A percentile compares a stretch with the other conserved stretches of the same genome.
phyloP scores from a whole-genome alignment of 768 basidiomycete species.

The Mycena venus region DNA sequence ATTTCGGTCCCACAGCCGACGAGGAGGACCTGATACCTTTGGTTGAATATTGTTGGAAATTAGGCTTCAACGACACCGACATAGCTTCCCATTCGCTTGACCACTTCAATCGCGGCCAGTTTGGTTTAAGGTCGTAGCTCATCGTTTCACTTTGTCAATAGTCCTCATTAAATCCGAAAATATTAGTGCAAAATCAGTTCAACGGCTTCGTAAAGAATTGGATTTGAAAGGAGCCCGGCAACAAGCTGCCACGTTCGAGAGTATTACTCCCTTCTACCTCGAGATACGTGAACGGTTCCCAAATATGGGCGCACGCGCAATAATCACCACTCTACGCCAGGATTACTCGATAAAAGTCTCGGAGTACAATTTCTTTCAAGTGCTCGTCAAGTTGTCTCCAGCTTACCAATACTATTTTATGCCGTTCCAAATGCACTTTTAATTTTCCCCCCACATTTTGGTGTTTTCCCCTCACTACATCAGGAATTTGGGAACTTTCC shows the following conservation, averaged over 20 bases:
- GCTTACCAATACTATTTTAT: too few relatives aligned
- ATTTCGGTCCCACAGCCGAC: neutral
- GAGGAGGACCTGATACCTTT: neutral
- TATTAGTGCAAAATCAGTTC: neutral
- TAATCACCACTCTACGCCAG: neutral
- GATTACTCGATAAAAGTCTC: neutral
- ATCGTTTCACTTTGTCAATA: too few relatives aligned
- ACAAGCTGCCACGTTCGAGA: neutral
- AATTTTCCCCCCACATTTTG: too few relatives aligned
- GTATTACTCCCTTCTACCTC: neutral
- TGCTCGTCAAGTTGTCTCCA: neutral
- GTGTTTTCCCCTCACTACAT: too few relatives aligned
- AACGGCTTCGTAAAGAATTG: neutral
- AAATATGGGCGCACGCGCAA: neutral
- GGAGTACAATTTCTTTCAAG: neutral
- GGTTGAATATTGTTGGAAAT: slow-evolving; percentile 19
- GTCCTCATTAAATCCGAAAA: neutral
- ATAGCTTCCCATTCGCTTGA: slow-evolving; percentile 20
- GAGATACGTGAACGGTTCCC: neutral
- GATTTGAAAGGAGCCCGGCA: neutral
- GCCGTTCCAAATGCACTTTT: too few relatives aligned
- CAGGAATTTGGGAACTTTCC: too few relatives aligned
- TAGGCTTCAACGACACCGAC: slow-evolving; percentile 20
- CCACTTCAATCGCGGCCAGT: slow-evolving; percentile 9
- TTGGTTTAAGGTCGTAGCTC: neutral